Evolutionary conservation across 2,329 filamentous ascomycete genomes (phyloP).

Genomic region (Nothophaeocryptopus gaeumannii): DNA sequence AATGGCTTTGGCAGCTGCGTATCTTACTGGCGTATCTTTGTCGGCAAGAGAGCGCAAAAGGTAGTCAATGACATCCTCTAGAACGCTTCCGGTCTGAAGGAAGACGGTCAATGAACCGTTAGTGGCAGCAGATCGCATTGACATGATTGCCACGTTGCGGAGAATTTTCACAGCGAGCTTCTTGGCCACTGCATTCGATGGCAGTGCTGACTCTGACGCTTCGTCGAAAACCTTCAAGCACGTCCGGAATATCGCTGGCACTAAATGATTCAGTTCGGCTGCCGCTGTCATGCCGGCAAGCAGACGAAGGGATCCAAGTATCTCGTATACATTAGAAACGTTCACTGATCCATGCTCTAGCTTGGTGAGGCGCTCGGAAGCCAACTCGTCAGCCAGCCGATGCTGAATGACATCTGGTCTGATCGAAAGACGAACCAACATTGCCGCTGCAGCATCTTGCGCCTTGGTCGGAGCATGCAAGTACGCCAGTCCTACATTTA

Average conservation of each 20-base stretch:
- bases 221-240: slow-evolving; percentile 59
- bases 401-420: slow-evolving; percentile 83
- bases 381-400: slow-evolving; percentile 65
- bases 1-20: slow-evolving; percentile 88
- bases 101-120: slow-evolving; percentile 29
- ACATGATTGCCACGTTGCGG: slow-evolving; percentile 67
- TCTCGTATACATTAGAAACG: slow-evolving; percentile 59
- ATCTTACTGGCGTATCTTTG: slow-evolving; percentile 83
- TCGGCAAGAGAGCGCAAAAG: slow-evolving; percentile 77
- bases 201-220: slow-evolving; percentile 55
- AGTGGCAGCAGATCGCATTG: slow-evolving; percentile 45
- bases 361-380: slow-evolving; percentile 66
- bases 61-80: slow-evolving; percentile 80
- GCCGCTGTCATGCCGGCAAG: slow-evolving; percentile 71
- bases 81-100: slow-evolving; percentile 37
- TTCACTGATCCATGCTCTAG: slow-evolving; percentile 39
- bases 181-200: slow-evolving; percentile 72
- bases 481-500: slow-evolving; percentile 69
- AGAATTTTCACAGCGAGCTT: slow-evolving; percentile 85
- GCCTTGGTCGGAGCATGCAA: slow-evolving; percentile 79
- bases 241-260: slow-evolving; percentile 64
- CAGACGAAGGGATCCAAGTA: slow-evolving; percentile 76
- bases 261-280: slow-evolving; percentile 66
- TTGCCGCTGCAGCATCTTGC: slow-evolving; percentile 76
- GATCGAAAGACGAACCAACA: slow-evolving; percentile 78